A percentile compares a stretch with the other conserved stretches of the same genome.
Conservation (phyloP, 1,139 yeast species). For the Debaryomyces fabryi region DNA sequence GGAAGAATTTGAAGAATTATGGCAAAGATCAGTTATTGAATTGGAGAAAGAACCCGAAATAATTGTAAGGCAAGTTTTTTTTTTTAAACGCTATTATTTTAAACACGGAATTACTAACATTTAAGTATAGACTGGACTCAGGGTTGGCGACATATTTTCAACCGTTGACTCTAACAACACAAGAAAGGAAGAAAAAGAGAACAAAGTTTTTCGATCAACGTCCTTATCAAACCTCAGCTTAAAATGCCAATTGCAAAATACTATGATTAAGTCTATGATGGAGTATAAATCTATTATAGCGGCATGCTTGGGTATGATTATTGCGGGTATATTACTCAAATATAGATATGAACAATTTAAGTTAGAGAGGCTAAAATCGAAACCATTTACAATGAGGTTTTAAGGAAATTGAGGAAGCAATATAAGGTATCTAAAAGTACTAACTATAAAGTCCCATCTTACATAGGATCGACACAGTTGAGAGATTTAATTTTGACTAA, state of each 20-base stretch:
- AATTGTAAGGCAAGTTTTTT: slow-evolving; percentile 78
- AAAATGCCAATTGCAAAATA: slow-evolving; percentile 60
- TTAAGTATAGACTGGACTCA: slow-evolving; percentile 33
- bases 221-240: slow-evolving; percentile 67
- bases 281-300: slow-evolving; percentile 45
- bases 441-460: slow-evolving; percentile 37
- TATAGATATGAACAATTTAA: slow-evolving; percentile 37
- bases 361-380: slow-evolving; percentile 34
- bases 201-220: slow-evolving; percentile 69
- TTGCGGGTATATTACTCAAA: slow-evolving; percentile 24
- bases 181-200: slow-evolving; percentile 33
- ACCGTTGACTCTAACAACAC: slow-evolving; percentile 35
- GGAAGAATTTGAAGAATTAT: slow-evolving; percentile 79
- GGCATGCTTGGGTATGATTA: slow-evolving; percentile 22
- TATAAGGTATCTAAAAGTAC: slow-evolving; percentile 27
- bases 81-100: neutral
- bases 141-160: slow-evolving; percentile 28
- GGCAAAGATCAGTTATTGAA: slow-evolving; percentile 68
- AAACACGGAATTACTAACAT: slow-evolving; percentile 20
- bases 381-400: slow-evolving; percentile 44
- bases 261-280: slow-evolving; percentile 52
- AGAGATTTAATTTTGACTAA: slow-evolving; percentile 66
- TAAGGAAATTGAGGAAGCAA: slow-evolving; percentile 49
- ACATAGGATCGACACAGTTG: slow-evolving; percentile 73
- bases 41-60: slow-evolving; percentile 75